Evolutionary conservation across 2,329 filamentous ascomycete species (phyloP).

Genomic region (Lachnellula suecica): DNA sequence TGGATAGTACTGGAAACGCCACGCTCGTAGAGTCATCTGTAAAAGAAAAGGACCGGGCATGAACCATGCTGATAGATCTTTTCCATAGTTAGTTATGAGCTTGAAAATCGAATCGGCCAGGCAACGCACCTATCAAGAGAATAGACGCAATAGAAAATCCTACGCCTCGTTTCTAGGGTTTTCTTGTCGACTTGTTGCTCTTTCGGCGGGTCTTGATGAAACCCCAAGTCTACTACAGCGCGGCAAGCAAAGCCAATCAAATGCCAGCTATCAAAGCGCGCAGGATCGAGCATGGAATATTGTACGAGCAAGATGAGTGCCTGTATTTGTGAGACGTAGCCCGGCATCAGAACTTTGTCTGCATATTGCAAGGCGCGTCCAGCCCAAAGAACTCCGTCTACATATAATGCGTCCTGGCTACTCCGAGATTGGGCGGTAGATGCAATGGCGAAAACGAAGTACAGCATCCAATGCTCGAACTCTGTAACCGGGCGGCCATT

Average conservation of each 20-base stretch:
- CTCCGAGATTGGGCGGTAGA: conserved; percentile 71
- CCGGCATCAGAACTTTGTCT: conserved; percentile 81
- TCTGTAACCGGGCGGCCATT: conserved; percentile 58
- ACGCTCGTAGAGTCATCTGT: conserved; percentile 87
- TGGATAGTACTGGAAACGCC: conserved; percentile 61
- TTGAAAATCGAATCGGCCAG: background rate
- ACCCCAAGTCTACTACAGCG: conserved; percentile 83
- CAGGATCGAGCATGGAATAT: conserved; percentile 86
- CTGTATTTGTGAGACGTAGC: conserved; percentile 82
- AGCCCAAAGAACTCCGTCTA: conserved; percentile 54
- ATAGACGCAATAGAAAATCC: conserved; percentile 89
- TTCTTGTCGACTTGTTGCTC: conserved; percentile 66
- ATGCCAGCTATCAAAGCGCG: conserved; percentile 93
- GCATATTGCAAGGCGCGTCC: conserved; percentile 71
- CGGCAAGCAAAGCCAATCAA: conserved; percentile 87
- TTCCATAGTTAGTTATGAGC: background rate
- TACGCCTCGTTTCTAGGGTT: conserved; percentile 73
- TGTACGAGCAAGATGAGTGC: conserved; percentile 82
- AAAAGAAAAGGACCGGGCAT: conserved; percentile 87
- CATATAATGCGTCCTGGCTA: conserved; percentile 63
- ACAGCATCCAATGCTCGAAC: conserved; percentile 82
- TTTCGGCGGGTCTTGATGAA: conserved; percentile 85
- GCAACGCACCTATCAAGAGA: conserved; percentile 73
- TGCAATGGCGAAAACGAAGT: conserved; percentile 85
- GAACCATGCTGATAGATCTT: conserved; percentile 84